These are phyloP conservation scores for Candida hispaniensis DNA, from an alignment of 805 yeast genomes.

Conservation along the genomic window DNA sequence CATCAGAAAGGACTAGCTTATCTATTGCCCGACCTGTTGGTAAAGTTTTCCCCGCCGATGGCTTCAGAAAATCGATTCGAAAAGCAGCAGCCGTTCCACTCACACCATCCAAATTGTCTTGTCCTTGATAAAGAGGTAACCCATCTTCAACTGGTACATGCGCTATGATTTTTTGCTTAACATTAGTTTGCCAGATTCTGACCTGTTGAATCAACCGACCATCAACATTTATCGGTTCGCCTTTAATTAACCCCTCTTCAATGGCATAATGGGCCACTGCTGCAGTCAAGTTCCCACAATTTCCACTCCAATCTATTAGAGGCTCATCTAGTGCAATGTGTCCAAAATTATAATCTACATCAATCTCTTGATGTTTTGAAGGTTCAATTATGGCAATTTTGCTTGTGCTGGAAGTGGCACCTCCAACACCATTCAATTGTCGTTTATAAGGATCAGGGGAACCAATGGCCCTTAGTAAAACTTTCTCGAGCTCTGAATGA, in stretches of 20 bases:
- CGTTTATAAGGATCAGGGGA: slow-evolving; percentile 18
- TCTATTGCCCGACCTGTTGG: slow-evolving; percentile 15
- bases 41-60: slow-evolving; percentile 16
- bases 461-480: slow-evolving; percentile 16
- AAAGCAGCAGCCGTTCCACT: slow-evolving; percentile 13
- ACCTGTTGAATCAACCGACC: slow-evolving; percentile 1
- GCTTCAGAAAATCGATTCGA: slow-evolving; percentile 16
- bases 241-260: slow-evolving; percentile 1
- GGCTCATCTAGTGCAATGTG: slow-evolving; percentile 15
- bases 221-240: slow-evolving; percentile 1
- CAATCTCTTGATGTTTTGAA: slow-evolving; percentile 1
- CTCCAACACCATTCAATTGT: slow-evolving; percentile 17
- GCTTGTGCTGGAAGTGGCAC: slow-evolving; percentile 18
- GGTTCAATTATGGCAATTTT: slow-evolving; percentile 15
- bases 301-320: slow-evolving; percentile 17
- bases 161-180: slow-evolving; percentile 4
- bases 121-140: slow-evolving; percentile 2
- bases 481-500: slow-evolving; percentile 3
- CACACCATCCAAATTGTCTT: slow-evolving; percentile 12
- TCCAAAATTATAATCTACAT: slow-evolving; percentile 17
- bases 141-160: slow-evolving; percentile 14
- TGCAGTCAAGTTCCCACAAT: slow-evolving; percentile 18
- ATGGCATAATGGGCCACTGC: slow-evolving; percentile 18
- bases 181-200: slow-evolving; percentile 11
- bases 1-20: slow-evolving; percentile 2